Conservation (phyloP, 805 yeast genomes). For the Yueomyces sinensis region DNA sequence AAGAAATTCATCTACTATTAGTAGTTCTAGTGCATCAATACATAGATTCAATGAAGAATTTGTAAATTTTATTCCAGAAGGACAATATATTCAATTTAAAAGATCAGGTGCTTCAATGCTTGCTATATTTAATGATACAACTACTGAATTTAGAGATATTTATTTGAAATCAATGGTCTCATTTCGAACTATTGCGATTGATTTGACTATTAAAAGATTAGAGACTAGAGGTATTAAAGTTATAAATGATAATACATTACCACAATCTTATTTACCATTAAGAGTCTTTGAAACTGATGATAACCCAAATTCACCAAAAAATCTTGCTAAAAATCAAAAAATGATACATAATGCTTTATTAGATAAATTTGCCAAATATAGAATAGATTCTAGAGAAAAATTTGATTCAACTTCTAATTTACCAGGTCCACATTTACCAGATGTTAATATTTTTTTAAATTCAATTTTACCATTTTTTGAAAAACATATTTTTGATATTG, state of each 20-base stretch:
- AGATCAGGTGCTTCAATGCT: conserved; percentile 17
- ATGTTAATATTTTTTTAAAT: conserved; percentile 7
- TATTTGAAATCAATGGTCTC: conserved; percentile 11
- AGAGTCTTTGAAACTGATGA: conserved; percentile 11
- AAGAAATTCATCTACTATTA: too few species aligned
- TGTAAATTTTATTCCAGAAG: conserved; percentile 16
- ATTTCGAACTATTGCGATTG: conserved; percentile 14
- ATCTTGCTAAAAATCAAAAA: conserved; percentile 8
- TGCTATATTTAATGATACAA: conserved; percentile 12
- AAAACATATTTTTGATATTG: conserved; percentile 8
- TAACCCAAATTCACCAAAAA: conserved; percentile 2
- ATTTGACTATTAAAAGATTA: conserved; percentile 9
- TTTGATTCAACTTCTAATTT: conserved; percentile 3
- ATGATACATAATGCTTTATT: conserved; percentile 14
- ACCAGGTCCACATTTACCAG: conserved; percentile 9
- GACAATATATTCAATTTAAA: conserved; percentile 13
- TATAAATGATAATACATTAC: conserved; percentile 10
- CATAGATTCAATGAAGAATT: not conserved
- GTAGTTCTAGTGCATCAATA: too few species aligned
- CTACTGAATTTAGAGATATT: conserved; percentile 18
- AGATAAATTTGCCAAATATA: conserved; percentile 16
- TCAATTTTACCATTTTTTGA: conserved; percentile 14
- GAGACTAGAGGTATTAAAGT: conserved; percentile 2
- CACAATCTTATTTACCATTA: conserved; percentile 13
- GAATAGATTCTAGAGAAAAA: conserved; percentile 10